These are phyloP conservation scores for Exserohilum turcica DNA, from an alignment of 2,329 filamentous ascomycete species.

Conservation along the genomic window DNA sequence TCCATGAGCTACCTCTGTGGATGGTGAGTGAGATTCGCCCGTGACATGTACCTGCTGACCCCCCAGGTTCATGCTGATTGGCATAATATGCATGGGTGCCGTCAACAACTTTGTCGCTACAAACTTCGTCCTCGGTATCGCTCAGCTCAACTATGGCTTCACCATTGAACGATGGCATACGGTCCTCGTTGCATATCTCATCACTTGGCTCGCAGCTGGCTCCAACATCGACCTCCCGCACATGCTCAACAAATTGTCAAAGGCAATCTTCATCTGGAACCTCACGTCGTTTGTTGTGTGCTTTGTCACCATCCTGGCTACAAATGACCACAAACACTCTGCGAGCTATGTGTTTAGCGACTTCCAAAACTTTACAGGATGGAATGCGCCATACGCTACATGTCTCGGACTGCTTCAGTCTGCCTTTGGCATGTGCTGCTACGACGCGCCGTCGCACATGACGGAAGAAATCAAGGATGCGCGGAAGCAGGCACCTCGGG, in stretches of 20 bases:
- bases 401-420: conserved; percentile 61
- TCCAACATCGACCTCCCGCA: conserved; percentile 59
- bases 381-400: conserved; percentile 56
- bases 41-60: not conserved
- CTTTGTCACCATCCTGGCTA: conserved; percentile 58
- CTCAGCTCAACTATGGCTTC: conserved; percentile 58
- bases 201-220: conserved; percentile 52
- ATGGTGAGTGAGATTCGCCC: conserved; percentile 43
- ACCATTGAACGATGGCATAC: conserved; percentile 63
- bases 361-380: conserved; percentile 62
- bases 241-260: conserved; percentile 58
- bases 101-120: conserved; percentile 61
- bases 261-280: conserved; percentile 59
- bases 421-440: conserved; percentile 61
- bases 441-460: conserved; percentile 58
- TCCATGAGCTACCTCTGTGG: conserved; percentile 49
- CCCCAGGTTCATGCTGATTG: conserved; percentile 33
- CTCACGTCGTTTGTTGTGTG: conserved; percentile 59
- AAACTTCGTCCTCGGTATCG: conserved; percentile 62
- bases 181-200: conserved; percentile 58
- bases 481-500: conserved; percentile 55
- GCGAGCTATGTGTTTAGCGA: conserved; percentile 61
- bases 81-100: conserved; percentile 59
- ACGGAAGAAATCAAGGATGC: conserved; percentile 61
- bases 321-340: conserved; percentile 60